These are phyloP conservation scores for Nemania sp. DNA, from an alignment of 2,329 filamentous ascomycete genomes.

Conservation along the genomic window DNA sequence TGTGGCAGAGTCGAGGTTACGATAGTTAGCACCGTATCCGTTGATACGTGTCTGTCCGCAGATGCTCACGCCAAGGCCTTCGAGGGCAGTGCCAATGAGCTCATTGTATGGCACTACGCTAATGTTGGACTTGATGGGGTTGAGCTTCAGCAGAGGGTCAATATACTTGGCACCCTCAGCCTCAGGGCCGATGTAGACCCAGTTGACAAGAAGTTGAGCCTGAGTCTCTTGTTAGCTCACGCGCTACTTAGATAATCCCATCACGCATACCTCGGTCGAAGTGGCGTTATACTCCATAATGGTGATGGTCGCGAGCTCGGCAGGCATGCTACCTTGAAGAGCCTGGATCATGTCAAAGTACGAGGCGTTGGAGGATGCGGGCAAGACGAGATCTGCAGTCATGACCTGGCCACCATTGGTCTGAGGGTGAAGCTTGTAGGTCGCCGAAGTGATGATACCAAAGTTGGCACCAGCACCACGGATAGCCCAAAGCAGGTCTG, in stretches of 20 bases:
- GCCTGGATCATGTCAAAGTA: constrained; percentile 28
- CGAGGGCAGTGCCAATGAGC: not conserved
- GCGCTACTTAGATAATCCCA: no score
- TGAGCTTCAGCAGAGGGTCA: not conserved
- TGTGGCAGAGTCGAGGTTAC: no score
- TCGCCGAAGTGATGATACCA: constrained; percentile 34
- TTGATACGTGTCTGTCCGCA: no score
- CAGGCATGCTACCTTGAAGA: not conserved
- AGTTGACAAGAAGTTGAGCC: not conserved
- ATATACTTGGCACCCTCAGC: not conserved
- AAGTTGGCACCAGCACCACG: constrained; percentile 37
- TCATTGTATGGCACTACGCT: constrained; percentile 1
- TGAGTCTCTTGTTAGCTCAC: no score
- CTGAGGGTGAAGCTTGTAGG: constrained; percentile 28
- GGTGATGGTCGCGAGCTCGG: constrained; percentile 10
- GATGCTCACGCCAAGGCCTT: no score
- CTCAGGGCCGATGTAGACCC: not conserved
- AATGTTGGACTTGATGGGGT: not conserved
- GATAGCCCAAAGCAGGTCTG: constrained; percentile 38
- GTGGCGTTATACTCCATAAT: constrained; percentile 17
- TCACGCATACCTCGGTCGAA: not conserved
- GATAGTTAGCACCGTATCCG: no score
- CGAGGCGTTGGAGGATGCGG: not conserved
- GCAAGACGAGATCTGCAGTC: constrained; percentile 30
- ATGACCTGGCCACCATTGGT: constrained; percentile 13